These are phyloP conservation scores for Cladosporium sp. DNA, from an alignment of 2,329 filamentous ascomycete genomes.

Conservation along the genomic window DNA sequence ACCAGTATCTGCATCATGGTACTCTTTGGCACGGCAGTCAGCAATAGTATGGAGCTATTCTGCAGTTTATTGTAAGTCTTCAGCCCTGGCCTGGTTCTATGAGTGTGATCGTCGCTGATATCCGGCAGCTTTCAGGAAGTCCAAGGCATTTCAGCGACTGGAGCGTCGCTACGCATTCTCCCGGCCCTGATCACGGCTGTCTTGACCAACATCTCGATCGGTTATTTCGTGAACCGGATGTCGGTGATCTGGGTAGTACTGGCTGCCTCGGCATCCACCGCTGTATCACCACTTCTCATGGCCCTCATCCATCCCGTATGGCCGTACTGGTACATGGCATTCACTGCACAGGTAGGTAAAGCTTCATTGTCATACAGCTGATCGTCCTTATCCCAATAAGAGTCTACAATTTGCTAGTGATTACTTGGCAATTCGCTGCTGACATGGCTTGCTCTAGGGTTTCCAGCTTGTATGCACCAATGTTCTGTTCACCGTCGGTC, in stretches of 20 bases:
- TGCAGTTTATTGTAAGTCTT: constrained; percentile 22
- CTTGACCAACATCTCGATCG: constrained; percentile 42
- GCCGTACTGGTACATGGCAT: constrained; percentile 43
- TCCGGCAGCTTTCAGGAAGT: background rate
- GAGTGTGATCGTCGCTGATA: background rate
- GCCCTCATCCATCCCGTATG: constrained; percentile 43
- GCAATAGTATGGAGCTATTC: background rate
- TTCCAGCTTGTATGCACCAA: background rate
- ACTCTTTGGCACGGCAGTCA: constrained; percentile 39
- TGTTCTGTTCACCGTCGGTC: constrained; percentile 40
- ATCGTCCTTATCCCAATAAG: background rate
- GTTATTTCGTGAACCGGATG: constrained; percentile 20
- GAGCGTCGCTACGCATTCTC: constrained; percentile 34
- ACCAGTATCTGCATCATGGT: constrained; percentile 49
- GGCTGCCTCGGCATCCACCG: constrained; percentile 17
- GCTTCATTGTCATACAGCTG: background rate
- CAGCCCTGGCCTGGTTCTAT: constrained; percentile 15
- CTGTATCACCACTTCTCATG: constrained; percentile 44
- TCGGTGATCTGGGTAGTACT: constrained; percentile 20
- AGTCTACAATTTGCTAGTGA: background rate
- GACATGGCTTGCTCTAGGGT: background rate
- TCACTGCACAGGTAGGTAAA: constrained; percentile 17
- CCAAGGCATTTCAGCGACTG: constrained; percentile 17
- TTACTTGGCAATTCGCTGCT: background rate
- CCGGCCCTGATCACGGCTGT: constrained; percentile 38